Evolutionary conservation across 2,329 filamentous ascomycete genomes (phyloP).

Genomic region (Talaromyces piceae): DNA sequence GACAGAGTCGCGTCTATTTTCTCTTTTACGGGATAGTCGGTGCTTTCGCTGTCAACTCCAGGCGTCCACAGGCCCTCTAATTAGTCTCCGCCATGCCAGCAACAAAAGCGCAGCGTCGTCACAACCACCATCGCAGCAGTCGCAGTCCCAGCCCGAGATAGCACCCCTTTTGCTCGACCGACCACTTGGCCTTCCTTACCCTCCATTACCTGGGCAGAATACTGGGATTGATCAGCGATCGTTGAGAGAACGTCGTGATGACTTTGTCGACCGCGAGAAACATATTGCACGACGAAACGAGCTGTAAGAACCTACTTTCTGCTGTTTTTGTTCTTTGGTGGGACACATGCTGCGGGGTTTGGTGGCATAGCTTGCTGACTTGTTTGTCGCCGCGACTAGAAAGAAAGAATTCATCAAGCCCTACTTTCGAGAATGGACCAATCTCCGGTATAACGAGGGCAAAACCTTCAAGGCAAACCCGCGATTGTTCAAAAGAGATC

Average conservation of each 20-base stretch:
- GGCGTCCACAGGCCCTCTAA: constrained; percentile 17
- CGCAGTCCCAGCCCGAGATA: constrained; percentile 36
- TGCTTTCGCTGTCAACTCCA: constrained; percentile 32
- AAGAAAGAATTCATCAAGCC: constrained; percentile 72
- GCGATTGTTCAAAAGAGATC: constrained; percentile 72
- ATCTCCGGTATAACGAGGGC: constrained; percentile 72
- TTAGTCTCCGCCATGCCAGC: constrained; percentile 24
- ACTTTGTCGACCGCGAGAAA: constrained; percentile 79
- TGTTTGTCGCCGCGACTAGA: constrained; percentile 32
- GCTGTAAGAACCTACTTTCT: constrained; percentile 53
- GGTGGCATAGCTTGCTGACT: neutral
- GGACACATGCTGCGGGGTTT: too few species aligned
- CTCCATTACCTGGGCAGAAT: constrained; percentile 74
- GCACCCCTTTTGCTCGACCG: constrained; percentile 51
- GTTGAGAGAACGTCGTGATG: constrained; percentile 61
- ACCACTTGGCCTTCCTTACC: constrained; percentile 72
- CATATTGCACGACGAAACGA: constrained; percentile 69
- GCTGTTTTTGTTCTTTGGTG: too few species aligned
- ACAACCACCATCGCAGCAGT: constrained; percentile 5
- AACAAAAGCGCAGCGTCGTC: constrained; percentile 12
- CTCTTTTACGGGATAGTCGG: constrained; percentile 18
- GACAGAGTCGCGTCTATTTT: constrained; percentile 15
- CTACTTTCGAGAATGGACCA: constrained; percentile 94
- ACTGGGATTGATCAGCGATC: constrained; percentile 65
- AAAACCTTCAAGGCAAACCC: constrained; percentile 87